A percentile compares a stretch with the other conserved stretches of the same genome.
These are phyloP conservation scores for Pythium guiyangense DNA, from an alignment of 352 stramenopile species.

Conservation along the genomic window DNA sequence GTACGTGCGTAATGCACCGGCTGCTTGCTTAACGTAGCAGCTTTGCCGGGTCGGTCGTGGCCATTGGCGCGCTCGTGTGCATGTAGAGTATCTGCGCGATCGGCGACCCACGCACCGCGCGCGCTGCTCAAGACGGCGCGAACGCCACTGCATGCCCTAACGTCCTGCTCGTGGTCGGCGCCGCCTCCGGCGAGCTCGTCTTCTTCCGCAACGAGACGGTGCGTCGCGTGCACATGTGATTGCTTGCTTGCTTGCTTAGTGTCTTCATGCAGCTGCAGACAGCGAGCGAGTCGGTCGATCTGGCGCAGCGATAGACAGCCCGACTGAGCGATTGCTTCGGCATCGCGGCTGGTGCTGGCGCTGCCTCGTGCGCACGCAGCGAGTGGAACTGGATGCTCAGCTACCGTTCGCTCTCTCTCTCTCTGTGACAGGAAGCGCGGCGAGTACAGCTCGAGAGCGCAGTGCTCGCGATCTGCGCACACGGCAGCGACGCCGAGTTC, in stretches of 20 bases:
- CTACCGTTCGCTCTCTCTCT: neutral
- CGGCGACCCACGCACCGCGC: neutral
- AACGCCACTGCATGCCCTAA: constrained; percentile 15
- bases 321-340: too few species aligned
- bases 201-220: constrained; percentile 37
- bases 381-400: neutral
- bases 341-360: neutral
- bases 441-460: constrained; percentile 42
- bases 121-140: neutral
- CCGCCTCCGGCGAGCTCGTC: constrained; percentile 36
- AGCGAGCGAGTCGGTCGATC: too few species aligned
- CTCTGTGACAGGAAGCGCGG: constrained; percentile 32
- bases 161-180: constrained; percentile 33
- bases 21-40: neutral
- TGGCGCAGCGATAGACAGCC: too few species aligned
- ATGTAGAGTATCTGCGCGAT: constrained; percentile 18
- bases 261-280: neutral
- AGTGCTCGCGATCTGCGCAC: constrained; percentile 29
- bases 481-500: constrained; percentile 29
- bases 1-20: neutral
- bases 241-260: neutral
- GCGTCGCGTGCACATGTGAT: neutral
- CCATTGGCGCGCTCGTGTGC: neutral
- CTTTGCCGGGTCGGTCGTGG: neutral
- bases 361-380: neutral